Evolutionary conservation across 2,329 filamentous ascomycete species (phyloP).

Genomic region (Ampelomyces quisqualis): DNA sequence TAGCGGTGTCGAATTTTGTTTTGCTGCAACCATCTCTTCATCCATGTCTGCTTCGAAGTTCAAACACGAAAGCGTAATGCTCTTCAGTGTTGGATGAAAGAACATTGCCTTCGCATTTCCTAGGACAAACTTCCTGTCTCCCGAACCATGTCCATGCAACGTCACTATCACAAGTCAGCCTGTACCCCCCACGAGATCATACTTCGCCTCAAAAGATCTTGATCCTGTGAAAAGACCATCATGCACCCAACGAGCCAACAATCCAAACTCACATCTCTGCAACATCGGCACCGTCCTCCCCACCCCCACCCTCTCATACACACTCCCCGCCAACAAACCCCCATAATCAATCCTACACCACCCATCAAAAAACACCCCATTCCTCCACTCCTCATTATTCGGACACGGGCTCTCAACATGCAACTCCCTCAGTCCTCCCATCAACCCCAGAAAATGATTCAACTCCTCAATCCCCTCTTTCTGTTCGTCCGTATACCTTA

Average conservation of each 20-base stretch:
- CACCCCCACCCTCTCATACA: slow-evolving; percentile 20
- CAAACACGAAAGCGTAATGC: slow-evolving; percentile 38
- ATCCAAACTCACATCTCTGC: slow-evolving; percentile 30
- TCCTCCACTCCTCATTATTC: slow-evolving; percentile 37
- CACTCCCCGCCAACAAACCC: slow-evolving; percentile 29
- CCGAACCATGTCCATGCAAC: slow-evolving; percentile 35
- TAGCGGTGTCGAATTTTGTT: slow-evolving; percentile 31
- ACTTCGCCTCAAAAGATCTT: no score
- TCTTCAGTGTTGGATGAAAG: slow-evolving; percentile 34
- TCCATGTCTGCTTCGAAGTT: slow-evolving; percentile 29
- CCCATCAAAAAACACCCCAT: slow-evolving; percentile 25
- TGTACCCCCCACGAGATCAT: no score
- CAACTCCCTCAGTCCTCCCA: slow-evolving; percentile 33
- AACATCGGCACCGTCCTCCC: slow-evolving; percentile 26
- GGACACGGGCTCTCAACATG: slow-evolving; percentile 40
- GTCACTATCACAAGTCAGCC: no score
- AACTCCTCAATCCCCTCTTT: slow-evolving; percentile 34
- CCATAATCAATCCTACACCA: slow-evolving; percentile 36
- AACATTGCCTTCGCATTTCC: slow-evolving; percentile 33
- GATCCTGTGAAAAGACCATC: slow-evolving; percentile 15
- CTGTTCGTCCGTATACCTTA: slow-evolving; percentile 27
- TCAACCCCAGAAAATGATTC: slow-evolving; percentile 28
- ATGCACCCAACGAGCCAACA: neutral
- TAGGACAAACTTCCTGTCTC: slow-evolving; percentile 30
- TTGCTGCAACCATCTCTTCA: slow-evolving; percentile 14